Base-by-base conservation (phyloP, 768 basidiomycete species). In the Boletus sp. region DNA sequence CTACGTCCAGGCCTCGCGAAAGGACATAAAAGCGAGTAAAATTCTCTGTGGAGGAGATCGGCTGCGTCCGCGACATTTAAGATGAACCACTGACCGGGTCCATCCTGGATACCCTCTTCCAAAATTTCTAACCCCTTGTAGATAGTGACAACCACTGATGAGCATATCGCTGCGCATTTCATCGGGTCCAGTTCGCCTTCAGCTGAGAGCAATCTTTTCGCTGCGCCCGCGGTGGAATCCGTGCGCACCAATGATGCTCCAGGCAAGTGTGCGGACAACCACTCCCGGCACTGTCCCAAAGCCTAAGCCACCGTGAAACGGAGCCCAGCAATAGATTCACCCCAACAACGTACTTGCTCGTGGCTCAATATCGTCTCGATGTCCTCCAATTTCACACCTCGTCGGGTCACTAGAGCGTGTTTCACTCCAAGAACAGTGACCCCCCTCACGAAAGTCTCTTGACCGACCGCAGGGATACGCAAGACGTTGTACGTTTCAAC, bases 211-310 rank as follows among this genome's bases (percentile, higher is more conserved):
- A 75, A 53, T 14, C 58, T 57, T 63, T 78, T 76, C 1, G 90
- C 90, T 10, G 90, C 90, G 5, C 78, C 78, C 0, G 89, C 89
- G 7, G 90, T 93, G 7, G 90, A 93, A 7, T 83, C 64, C n/a
- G 79, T 84, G 63, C 80, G 84, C 50, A 85, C 75, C 30, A 79
- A 68, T 1, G 74, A 67, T 5, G 80, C 86, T 20, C 63, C 60
- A 1, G 90, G 85, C 20, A 92, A 69, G 44, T 82, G 67, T 50
- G 71, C 64, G 12, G 72, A 63, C 18, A 92, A 70, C 71, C 88
- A 92, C 17, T 66, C 73, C n/a, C 75, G 77, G 69, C 90, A 93
- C 71, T 93, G 90, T 15, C 90, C 90, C 28, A 92, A 71, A 14
- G 90, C 90, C 90, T 92, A 58, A 12, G 28, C 40, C 11, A 53